Evolutionary conservation across 495 filamentous ascomycete genomes (phyloP).

Genomic region (Articulospora tetracladia): DNA sequence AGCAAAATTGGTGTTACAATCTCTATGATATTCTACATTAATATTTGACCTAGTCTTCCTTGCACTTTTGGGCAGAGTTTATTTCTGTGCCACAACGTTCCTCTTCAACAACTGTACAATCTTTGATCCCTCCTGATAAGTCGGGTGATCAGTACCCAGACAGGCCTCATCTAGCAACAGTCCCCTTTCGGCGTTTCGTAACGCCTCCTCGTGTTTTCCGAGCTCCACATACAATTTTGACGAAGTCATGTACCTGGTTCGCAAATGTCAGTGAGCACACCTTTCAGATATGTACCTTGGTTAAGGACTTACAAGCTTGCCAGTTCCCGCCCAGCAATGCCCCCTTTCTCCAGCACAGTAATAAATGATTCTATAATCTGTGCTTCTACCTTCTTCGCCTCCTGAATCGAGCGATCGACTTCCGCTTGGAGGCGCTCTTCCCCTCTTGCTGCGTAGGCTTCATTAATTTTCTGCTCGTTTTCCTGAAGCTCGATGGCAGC

Average conservation of each 20-base stretch:
- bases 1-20: too few species aligned
- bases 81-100: too few species aligned
- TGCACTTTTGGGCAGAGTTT: too few species aligned
- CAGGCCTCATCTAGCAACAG: slow-evolving; percentile 12
- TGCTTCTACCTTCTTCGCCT: not conserved
- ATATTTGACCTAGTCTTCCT: too few species aligned
- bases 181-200: slow-evolving; percentile 11
- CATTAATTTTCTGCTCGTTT: too few species aligned
- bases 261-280: not conserved
- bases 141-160: slow-evolving; percentile 14
- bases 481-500: too few species aligned
- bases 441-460: too few species aligned
- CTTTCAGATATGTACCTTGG: not conserved
- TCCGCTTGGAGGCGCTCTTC: too few species aligned
- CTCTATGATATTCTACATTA: too few species aligned
- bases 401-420: not conserved
- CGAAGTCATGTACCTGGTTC: slow-evolving; percentile 5
- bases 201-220: slow-evolving; percentile 4
- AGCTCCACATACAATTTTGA: slow-evolving; percentile 4
- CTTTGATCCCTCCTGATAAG: slow-evolving; percentile 4
- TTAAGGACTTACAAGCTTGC: slow-evolving; percentile 12
- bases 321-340: slow-evolving; percentile 14
- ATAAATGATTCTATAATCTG: not conserved
- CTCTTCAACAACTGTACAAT: not conserved
- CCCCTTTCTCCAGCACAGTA: slow-evolving; percentile 9